Base-by-base conservation (phyloP, 768 basidiomycete genomes). In the Auricularia sp. region DNA sequence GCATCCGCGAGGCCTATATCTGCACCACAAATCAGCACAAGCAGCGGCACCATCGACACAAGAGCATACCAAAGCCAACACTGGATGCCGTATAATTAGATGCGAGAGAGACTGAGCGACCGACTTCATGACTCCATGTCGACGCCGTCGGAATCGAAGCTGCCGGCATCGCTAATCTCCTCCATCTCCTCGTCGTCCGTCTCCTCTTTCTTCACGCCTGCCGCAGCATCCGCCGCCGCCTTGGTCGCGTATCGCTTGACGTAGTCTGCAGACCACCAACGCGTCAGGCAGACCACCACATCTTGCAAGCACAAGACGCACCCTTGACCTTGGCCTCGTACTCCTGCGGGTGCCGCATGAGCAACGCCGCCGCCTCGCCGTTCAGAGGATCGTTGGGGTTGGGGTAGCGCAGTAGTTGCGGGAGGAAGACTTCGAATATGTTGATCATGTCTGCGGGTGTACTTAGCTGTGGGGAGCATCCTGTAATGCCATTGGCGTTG, bases 341-440 rank as follows among this genome's bases (percentile, higher is more conserved):
- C 68, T 93, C 89, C 75, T 95, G 94, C 39, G 94, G 94, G 73
- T 98, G 95, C 35, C 96, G 89, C 92, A 98, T 94, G 67, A 98
- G 83, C 44, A 99, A 80, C 1, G 96, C 94, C 8, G 97, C 97
- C 21, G 97, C 97, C 77, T 99, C 97, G 39, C 96, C 96, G 69
- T 99, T 99, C 63, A 98, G 79, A 3, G 97, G 97, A 74, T 99
- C 97, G 67, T 95, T 94, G 13, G 97, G 96, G 75, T 99, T 99
- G 67, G 97, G 97, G 75, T 99, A 99, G 59, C 95, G 90, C 64
- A 99, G 78, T 1, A 99, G 85, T 75, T 99, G 97, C 3, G 97
- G 97, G 54, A 99, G 82, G 79, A 99, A 99, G 62, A 92, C 89
- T 75, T 99, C 97, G 72, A 99, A 98, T 68, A 99, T 98, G 74